These are phyloP conservation scores for Talaromyces marneffei DNA, from an alignment of 2,329 filamentous ascomycete genomes.

Conservation along the genomic window DNA sequence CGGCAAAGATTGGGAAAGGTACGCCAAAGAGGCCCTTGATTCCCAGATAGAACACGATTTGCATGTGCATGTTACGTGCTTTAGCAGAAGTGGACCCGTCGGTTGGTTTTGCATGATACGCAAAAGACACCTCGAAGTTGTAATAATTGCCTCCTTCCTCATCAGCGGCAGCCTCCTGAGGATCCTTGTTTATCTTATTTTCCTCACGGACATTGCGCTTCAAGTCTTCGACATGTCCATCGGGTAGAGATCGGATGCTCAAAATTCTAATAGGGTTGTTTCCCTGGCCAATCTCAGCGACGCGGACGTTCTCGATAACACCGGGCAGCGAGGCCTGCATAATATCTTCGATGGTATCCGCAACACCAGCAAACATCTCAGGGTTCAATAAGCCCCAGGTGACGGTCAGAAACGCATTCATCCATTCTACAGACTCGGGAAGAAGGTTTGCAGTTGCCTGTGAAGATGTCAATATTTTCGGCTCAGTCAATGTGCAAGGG, in stretches of 20 bases:
- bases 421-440: slow-evolving; percentile 91
- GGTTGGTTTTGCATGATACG: slow-evolving; percentile 80
- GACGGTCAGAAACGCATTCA: slow-evolving; percentile 80
- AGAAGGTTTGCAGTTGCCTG: slow-evolving; percentile 81
- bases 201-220: slow-evolving; percentile 74
- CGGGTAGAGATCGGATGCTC: slow-evolving; percentile 78
- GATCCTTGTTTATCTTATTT: slow-evolving; percentile 74
- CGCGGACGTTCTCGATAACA: slow-evolving; percentile 87
- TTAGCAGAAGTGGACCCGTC: slow-evolving; percentile 67
- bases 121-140: slow-evolving; percentile 84
- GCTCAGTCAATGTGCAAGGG: background rate
- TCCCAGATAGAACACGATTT: slow-evolving; percentile 88
- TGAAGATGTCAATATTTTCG: background rate
- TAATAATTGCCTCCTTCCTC: slow-evolving; percentile 90
- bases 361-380: slow-evolving; percentile 85
- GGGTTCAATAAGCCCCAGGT: slow-evolving; percentile 91
- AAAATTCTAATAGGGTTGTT: slow-evolving; percentile 84
- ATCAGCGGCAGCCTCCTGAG: slow-evolving; percentile 78
- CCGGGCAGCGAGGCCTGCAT: slow-evolving; percentile 94
- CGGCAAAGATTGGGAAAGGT: slow-evolving; percentile 80
- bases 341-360: slow-evolving; percentile 90
- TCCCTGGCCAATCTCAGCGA: slow-evolving; percentile 91
- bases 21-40: slow-evolving; percentile 84
- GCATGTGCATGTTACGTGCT: slow-evolving; percentile 95
- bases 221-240: slow-evolving; percentile 72